Percentiles rank a stretch among this genome's conserved stretches.
Conservation (phyloP, 768 basidiomycete species). For the Brasilioporus rufonigricans region DNA sequence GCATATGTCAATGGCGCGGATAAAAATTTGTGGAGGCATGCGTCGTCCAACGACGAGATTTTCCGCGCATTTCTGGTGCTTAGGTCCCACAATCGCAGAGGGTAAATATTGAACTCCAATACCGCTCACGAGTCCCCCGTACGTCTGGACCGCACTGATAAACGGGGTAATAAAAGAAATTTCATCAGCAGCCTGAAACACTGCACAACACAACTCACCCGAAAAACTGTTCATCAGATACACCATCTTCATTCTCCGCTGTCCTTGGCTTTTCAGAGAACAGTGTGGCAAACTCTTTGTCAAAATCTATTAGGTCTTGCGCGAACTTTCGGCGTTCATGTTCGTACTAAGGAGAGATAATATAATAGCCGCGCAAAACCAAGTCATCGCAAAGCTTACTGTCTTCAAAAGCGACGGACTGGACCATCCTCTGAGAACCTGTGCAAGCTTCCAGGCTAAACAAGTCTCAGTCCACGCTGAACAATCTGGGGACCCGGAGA, state of each 20-base stretch:
- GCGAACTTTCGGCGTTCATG: constrained; percentile 65
- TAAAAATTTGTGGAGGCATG: no score
- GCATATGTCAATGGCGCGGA: no score
- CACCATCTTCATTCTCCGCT: constrained; percentile 34
- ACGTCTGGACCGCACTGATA: no score
- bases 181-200: no score
- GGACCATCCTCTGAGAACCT: constrained; percentile 44
- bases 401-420: constrained; percentile 38
- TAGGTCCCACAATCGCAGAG: no score
- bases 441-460: constrained; percentile 46
- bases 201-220: no score
- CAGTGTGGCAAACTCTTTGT: constrained; percentile 60
- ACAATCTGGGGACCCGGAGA: not conserved
- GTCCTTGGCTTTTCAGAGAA: constrained; percentile 68
- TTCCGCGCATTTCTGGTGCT: no score
- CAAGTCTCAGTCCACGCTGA: constrained; percentile 49
- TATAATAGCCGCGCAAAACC: not conserved
- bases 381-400: constrained; percentile 22
- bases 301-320: constrained; percentile 70
- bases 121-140: no score
- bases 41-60: no score
- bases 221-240: constrained; percentile 36
- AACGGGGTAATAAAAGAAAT: no score
- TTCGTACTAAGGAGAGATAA: constrained; percentile 54
- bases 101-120: no score